A percentile compares a stretch with the other conserved stretches of the same genome.
Conservation (phyloP, 257 asterid species). For the Solanum dulcamara region DNA sequence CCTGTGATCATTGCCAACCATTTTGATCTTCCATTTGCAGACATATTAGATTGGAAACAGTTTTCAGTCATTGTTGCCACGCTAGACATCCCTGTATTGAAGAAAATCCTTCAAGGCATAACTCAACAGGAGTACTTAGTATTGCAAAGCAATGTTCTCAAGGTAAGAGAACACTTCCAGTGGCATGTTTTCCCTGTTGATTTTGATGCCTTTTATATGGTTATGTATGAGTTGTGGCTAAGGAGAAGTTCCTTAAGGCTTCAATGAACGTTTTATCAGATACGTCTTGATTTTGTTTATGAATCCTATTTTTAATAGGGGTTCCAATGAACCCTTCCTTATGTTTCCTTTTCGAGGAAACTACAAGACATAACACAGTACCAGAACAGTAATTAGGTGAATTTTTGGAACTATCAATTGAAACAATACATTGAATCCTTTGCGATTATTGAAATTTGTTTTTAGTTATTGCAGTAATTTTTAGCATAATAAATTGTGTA, state of each 20-base stretch:
- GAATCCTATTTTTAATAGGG: not conserved
- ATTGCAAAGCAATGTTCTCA: constrained; percentile 39
- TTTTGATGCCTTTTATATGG: constrained; percentile 77
- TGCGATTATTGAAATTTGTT: not conserved
- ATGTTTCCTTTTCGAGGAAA: not conserved
- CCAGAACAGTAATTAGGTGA: too few species aligned
- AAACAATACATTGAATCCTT: not conserved
- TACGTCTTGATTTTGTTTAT: not conserved
- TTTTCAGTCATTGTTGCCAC: constrained; percentile 70
- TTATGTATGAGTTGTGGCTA: constrained; percentile 80
- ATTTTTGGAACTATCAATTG: not conserved
- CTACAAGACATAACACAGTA: too few species aligned
- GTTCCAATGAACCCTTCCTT: not conserved
- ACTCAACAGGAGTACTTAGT: constrained; percentile 26
- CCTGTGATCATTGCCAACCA: constrained; percentile 87
- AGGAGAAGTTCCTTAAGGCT: constrained; percentile 41
- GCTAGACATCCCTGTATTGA: constrained; percentile 60
- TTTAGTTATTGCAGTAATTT: too few species aligned
- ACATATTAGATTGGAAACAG: constrained; percentile 59
- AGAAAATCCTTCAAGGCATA: constrained; percentile 41
- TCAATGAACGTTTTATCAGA: not conserved
- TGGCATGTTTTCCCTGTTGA: constrained; percentile 66
- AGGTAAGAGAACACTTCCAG: constrained; percentile 65
- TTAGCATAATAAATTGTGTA: too few species aligned
- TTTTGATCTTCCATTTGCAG: constrained; percentile 84